Evolutionary conservation across 2,329 filamentous ascomycete species (phyloP).

Genomic region (Alternaria sp.): DNA sequence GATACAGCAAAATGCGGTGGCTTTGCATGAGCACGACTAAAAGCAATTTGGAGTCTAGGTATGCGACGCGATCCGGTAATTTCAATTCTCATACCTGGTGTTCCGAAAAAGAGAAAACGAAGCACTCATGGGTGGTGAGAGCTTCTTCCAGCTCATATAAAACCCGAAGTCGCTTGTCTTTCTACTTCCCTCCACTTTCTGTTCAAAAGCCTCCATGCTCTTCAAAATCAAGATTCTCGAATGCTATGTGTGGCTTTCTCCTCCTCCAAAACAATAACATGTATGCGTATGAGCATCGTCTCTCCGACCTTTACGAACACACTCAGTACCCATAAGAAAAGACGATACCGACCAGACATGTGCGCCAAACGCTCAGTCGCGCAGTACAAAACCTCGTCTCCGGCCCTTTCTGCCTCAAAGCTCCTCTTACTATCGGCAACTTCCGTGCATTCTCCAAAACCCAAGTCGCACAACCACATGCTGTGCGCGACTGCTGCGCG

Average conservation of each 20-base stretch:
- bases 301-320: not conserved
- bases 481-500: not conserved
- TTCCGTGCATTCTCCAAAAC: not conserved
- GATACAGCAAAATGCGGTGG: not conserved
- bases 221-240: too few relatives aligned
- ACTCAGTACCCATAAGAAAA: not conserved
- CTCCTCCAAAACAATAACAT: too few relatives aligned
- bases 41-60: not conserved
- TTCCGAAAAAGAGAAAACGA: too few relatives aligned
- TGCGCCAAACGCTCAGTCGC: not conserved
- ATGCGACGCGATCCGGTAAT: rapidly evolving
- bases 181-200: not conserved
- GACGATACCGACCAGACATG: too few relatives aligned
- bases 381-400: not conserved
- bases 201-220: too few relatives aligned
- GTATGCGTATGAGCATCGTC: not conserved
- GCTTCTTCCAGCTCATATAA: not conserved
- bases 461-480: too few relatives aligned
- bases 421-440: not conserved
- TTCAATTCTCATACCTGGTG: not conserved
- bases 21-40: not conserved
- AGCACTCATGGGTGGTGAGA: too few relatives aligned
- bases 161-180: not conserved
- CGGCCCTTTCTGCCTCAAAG: not conserved
- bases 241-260: too few relatives aligned